Base-by-base conservation (phyloP, 78 protist species). In the Fonticula alba region DNA sequence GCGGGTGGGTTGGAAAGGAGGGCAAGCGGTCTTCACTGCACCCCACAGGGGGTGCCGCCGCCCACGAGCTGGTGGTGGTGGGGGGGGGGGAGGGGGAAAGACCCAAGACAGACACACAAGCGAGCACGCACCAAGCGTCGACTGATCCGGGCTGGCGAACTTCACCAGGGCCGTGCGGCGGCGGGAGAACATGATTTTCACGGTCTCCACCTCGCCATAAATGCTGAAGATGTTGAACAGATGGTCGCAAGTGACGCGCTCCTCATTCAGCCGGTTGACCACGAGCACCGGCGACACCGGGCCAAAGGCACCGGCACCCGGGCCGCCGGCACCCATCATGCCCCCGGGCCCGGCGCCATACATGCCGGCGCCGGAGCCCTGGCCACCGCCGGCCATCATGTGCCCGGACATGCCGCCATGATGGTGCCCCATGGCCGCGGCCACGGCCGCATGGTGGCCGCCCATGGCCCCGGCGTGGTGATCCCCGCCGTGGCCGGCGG, bases 141-240 rank as follows among this genome's bases (percentile, higher is more conserved):
- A 84, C 58, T 79, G 83, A 38, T 67, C 62, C 40, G 71, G 38
- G 7, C 61, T 26, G 27, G 50, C 29, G 66, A 77, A 51, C 70
- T 84, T 85, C 38, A 84, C 66, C 27, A 84, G 62, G 1, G 89
- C 89, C 10, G 85, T 66, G 68, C 80, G 83, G 37, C 68, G 66
- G 66, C 68, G 67, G 63, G 72, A 80, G 66, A 43, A 84, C 60
- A 79, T 66, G 35, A 84, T 84, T 57, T 84, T 84, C 20, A 84
- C 81, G 9, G 83, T 62, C 49, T 69, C 24, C 32, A 82, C 84
- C 40, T 84, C 85, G 37, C 85, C 84, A 53, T 74, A 84, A n/a
- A 76, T 66, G 47, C 85, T 82, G 53, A 79, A 76, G 3, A 84
- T 62, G n/a, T 51, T 84, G 72, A 80, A 84, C 46, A 84, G 51